phyloP scores from a whole-genome alignment of 345 rosid genomes.

The Durio zibethinus region DNA sequence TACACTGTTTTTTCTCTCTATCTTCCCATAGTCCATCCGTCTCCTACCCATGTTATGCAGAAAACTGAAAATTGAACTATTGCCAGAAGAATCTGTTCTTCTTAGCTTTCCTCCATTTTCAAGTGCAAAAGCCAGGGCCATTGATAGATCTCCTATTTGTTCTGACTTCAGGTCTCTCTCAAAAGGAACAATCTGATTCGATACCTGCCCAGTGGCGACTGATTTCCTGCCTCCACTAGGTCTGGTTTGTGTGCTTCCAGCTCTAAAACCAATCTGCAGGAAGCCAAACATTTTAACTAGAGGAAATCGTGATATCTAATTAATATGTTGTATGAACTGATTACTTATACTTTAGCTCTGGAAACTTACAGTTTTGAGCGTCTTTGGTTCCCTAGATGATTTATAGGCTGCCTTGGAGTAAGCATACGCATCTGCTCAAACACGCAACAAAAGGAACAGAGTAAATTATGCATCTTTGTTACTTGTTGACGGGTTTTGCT shows the following conservation, averaged over 20 bases:
- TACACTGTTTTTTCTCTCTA: slow-evolving; percentile 37
- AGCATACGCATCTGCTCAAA: slow-evolving; percentile 51
- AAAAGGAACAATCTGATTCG: slow-evolving; percentile 55
- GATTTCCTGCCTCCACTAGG: slow-evolving; percentile 34
- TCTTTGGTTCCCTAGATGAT: slow-evolving; percentile 43
- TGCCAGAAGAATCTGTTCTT: slow-evolving; percentile 51
- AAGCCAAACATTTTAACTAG: slow-evolving; percentile 17
- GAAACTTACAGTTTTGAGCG: slow-evolving; percentile 48
- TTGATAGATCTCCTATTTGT: slow-evolving; percentile 52
- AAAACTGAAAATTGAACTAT: slow-evolving; percentile 49
- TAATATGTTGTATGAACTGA: not conserved
- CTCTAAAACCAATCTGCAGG: slow-evolving; percentile 43
- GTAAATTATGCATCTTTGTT: not conserved
- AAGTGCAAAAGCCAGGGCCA: slow-evolving; percentile 70
- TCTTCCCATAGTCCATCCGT: slow-evolving; percentile 38
- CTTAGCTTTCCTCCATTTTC: slow-evolving; percentile 69
- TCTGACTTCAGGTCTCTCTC: slow-evolving; percentile 41
- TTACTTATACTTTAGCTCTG: not conserved
- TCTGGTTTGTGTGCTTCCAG: slow-evolving; percentile 21
- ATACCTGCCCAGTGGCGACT: slow-evolving; percentile 29
- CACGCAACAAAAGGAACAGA: slow-evolving; percentile 11
- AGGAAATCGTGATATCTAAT: slow-evolving; percentile 14
- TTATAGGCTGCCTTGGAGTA: slow-evolving; percentile 41
- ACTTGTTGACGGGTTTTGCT: not conserved
- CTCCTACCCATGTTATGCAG: slow-evolving; percentile 59